Conservation (phyloP, 139 green algal species). For the Chlorella sp. region DNA sequence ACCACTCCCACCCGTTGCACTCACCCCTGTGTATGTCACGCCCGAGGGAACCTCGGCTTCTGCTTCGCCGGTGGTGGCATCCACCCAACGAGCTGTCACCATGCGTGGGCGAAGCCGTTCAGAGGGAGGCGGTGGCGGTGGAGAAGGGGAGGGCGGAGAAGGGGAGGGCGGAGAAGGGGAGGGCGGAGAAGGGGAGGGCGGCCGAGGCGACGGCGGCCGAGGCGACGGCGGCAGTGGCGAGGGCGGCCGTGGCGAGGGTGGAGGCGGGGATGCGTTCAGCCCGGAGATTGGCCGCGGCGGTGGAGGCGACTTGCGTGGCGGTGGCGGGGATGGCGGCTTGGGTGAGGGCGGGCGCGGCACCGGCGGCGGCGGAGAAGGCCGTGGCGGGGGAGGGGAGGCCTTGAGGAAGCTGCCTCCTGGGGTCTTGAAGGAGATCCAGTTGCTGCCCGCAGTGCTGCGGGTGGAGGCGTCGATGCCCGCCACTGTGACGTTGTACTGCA, state of each 20-base stretch:
- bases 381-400: background rate
- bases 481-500: constrained; percentile 23
- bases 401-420: background rate
- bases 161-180: background rate
- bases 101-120: background rate
- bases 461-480: background rate
- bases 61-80: no score
- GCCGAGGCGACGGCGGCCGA: background rate
- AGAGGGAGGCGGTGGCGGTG: background rate
- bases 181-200: background rate
- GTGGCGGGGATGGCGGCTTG: background rate
- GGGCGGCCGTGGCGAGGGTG: background rate
- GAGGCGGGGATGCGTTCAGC: background rate
- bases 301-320: background rate
- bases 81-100: no score
- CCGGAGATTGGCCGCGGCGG: background rate
- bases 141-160: background rate
- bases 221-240: background rate
- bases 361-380: background rate
- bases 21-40: background rate
- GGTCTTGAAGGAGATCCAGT: constrained; percentile 7
- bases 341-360: background rate
- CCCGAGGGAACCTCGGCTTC: background rate
- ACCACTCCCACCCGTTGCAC: no score
- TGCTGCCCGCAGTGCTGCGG: background rate